Evolutionary conservation across 2,329 filamentous ascomycete species (phyloP), one percentile per base, ranked within the genome.

Genomic region (Sclerotinia minor): DNA sequence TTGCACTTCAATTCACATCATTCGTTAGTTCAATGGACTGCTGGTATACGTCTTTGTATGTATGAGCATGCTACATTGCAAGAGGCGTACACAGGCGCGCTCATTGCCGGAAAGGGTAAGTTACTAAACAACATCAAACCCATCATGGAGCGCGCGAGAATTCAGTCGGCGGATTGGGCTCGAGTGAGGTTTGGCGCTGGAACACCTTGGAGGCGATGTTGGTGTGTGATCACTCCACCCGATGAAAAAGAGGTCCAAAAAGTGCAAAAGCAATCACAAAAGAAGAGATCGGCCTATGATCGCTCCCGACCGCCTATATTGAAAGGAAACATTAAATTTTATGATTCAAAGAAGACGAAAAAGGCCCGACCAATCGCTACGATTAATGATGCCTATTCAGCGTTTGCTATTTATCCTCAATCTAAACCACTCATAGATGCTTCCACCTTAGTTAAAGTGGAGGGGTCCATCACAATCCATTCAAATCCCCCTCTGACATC

Each of bases 1-100:
- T 84, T 99, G 49, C 95, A 98, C 79, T 99, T 99, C 81, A 97
- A 96, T 78, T 97, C 94, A 0, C 88, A 94, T 72, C 91, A 96
- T 76, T 96, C 94, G 0, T 83, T 99, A 66, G 90, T 94, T 3
- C 94, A 98, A 79, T 99, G 95, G 95, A 97, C 95, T 1, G 91
- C 95, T 21, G 92, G 91, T 55, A 98, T 99, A 73, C 89, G 95
- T 58, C 86, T 99, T 29, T 87, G 94, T 74, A 96, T 98, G 86
- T 98, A 89, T 78, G 95, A 99, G 80, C 91, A 98, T 76, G 89
- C 93, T 1, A 92, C 92, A 0, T 82, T 99, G 45, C 94, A 98
- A 77, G 95, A 99, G 80, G 93, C 95, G 0, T 99, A 99, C 77
- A 99, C 95, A 0, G 95, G 95, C 8, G 94, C 94, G 26, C 82